Evolutionary conservation across 257 asterid species (phyloP).

Genomic region (Linaria vulgaris): DNA sequence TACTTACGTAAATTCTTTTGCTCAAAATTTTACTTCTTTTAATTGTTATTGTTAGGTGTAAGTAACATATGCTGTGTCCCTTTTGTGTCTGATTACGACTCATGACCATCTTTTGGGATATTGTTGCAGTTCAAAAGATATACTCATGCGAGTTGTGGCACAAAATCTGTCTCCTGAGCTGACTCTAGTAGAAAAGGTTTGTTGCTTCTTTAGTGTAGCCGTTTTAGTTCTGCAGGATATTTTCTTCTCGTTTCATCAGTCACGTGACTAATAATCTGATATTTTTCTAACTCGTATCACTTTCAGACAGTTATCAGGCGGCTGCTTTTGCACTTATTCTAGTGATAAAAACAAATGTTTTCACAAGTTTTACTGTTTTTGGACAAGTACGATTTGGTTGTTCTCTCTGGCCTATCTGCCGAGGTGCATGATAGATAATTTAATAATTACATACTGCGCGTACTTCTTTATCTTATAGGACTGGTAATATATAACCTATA

Average conservation of each 20-base stretch:
- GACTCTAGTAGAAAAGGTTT: conserved; percentile 89
- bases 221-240: conserved; percentile 13
- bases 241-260: background rate
- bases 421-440: conserved; percentile 2
- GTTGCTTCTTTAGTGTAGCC: conserved; percentile 21
- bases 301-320: conserved; percentile 14
- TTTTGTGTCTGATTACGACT: conserved; percentile 17
- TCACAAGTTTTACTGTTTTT: background rate
- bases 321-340: conserved; percentile 15
- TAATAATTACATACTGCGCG: background rate
- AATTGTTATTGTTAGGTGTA: background rate
- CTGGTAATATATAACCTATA: conserved; percentile 4
- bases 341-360: conserved; percentile 9
- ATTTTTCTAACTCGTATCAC: background rate
- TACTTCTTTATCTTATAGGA: background rate
- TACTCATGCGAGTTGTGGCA: conserved; percentile 90
- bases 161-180: conserved; percentile 83
- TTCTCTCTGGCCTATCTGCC: background rate
- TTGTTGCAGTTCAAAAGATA: conserved; percentile 74
- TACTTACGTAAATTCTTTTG: conserved; percentile 67
- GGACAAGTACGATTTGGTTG: conserved; percentile 6
- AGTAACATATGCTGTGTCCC: conserved; percentile 1
- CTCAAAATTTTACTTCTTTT: conserved; percentile 15
- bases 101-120: conserved; percentile 32
- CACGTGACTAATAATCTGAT: conserved; percentile 9